Percentiles rank a stretch among this genome's conserved stretches.
Conservation (phyloP, 768 basidiomycete genomes). For the Leccinum subgranulosum region DNA sequence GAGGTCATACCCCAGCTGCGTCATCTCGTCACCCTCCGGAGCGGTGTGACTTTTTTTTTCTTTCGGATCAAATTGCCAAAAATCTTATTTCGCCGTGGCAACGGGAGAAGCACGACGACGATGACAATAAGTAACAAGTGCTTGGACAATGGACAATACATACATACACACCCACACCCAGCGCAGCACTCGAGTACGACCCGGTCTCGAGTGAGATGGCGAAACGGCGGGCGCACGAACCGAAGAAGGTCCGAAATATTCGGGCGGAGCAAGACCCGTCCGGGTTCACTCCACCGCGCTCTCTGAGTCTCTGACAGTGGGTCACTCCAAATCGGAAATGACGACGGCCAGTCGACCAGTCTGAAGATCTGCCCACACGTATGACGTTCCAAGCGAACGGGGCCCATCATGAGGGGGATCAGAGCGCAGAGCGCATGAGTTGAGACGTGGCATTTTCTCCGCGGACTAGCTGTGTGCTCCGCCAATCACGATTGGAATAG, state of each 20-base stretch:
- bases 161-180: background rate
- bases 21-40: slow-evolving; percentile 17
- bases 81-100: slow-evolving; percentile 27
- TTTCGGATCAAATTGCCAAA: slow-evolving; percentile 25
- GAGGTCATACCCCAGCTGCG: slow-evolving; percentile 28
- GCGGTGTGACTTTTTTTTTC: background rate
- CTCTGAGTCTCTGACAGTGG: background rate
- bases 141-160: background rate
- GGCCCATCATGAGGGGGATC: background rate
- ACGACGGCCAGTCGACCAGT: background rate
- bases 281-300: background rate
- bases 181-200: background rate
- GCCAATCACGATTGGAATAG: background rate
- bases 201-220: background rate
- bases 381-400: background rate
- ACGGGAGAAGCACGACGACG: background rate
- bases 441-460: background rate
- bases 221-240: background rate
- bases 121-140: background rate
- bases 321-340: slow-evolving; percentile 1
- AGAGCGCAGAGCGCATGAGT: background rate
- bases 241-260: background rate
- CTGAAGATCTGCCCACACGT: background rate
- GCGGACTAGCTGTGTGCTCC: background rate
- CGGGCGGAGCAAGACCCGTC: background rate